These are phyloP conservation scores for Amphirosellinia nigrospora DNA, from an alignment of 495 filamentous ascomycete species.

Conservation along the genomic window DNA sequence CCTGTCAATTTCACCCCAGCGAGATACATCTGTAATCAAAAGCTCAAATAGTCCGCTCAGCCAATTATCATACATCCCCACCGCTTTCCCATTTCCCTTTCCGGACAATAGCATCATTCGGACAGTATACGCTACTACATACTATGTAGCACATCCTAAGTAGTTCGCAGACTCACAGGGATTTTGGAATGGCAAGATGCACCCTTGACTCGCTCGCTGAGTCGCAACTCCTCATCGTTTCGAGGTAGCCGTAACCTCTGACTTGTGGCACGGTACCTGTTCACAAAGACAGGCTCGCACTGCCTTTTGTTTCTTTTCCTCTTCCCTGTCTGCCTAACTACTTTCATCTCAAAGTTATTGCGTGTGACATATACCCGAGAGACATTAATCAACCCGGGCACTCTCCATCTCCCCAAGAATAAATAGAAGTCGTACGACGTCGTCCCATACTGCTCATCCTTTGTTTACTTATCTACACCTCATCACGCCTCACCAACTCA, in stretches of 20 bases:
- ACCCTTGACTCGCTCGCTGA: conserved; percentile 13
- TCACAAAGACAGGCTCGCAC: conserved; percentile 21
- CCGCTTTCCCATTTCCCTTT: conserved; percentile 16
- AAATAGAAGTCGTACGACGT: conserved; percentile 27
- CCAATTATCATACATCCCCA: conserved; percentile 9
- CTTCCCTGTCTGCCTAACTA: conserved; percentile 22
- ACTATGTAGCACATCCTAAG: not conserved
- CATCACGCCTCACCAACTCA: not conserved
- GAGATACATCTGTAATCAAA: not conserved
- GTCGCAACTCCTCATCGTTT: not conserved
- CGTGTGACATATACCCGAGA: conserved; percentile 16
- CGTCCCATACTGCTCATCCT: conserved; percentile 16
- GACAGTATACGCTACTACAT: not conserved
- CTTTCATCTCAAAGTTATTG: conserved; percentile 16
- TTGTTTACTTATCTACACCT: not conserved
- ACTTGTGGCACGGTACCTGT: conserved; percentile 4
- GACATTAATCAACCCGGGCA: conserved; percentile 6
- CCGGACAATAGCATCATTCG: not conserved
- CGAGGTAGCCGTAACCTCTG: no score
- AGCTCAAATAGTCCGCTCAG: conserved; percentile 12
- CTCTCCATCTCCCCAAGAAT: conserved; percentile 18
- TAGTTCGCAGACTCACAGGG: conserved; percentile 3
- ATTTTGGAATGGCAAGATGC: conserved; percentile 5
- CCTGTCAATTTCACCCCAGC: conserved; percentile 11
- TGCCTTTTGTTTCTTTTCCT: conserved; percentile 13